Base-by-base conservation (phyloP, 1,284 basidiomycete genomes). In the Moesziomyces sp. region DNA sequence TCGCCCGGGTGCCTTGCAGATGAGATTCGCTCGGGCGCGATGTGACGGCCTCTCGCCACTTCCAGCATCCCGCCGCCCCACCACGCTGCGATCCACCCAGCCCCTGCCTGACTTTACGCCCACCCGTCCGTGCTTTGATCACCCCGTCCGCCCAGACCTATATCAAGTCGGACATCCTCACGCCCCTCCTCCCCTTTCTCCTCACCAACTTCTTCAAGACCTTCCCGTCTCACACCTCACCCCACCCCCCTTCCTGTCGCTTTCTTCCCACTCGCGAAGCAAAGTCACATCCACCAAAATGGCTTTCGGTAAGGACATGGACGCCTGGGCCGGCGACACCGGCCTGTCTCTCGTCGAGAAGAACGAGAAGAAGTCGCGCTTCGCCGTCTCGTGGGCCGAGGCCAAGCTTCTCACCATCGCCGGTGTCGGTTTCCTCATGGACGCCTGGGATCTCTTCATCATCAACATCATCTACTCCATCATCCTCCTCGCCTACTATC, bases 1-100 rank as follows among this genome's bases (percentile, higher is more conserved):
- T 58, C 46, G 40, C 89, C 87, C 88, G 6, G 83, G 82, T 64
- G 86, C 85, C 48, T 86, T 82, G 46, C 86, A 83, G 69, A 89
- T 87, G 23, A 85, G 80, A 26, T 88, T 88, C 14, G 83, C 84
- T 16, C 38, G 16, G 18, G 7, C 38, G 5, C 38, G 38, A 40
- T 33, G 38, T 40, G 14, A 6, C 6, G 3, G 38, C 14, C 6
- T 40, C 38, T 14, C 18, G 16, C 38, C 38, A 18, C 38, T 5
- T 16, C 1, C 18, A 1, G 11, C 13, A 18, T n/a, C 16, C 11
- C 30, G 4, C 30, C 3, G 38, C 16, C 3, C 16, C 6, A 40
- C 18, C 35, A 35, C 35, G 35, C 35, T 35, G 35, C 13, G 11
- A 16, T 16, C 35, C 16, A 13, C 13, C 38, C 30, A 33, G 30